Evolutionary conservation across 2,329 filamentous ascomycete genomes (phyloP), one percentile per base, ranked within the genome.

Genomic region (Neoscytalidium dimidiatum): DNA sequence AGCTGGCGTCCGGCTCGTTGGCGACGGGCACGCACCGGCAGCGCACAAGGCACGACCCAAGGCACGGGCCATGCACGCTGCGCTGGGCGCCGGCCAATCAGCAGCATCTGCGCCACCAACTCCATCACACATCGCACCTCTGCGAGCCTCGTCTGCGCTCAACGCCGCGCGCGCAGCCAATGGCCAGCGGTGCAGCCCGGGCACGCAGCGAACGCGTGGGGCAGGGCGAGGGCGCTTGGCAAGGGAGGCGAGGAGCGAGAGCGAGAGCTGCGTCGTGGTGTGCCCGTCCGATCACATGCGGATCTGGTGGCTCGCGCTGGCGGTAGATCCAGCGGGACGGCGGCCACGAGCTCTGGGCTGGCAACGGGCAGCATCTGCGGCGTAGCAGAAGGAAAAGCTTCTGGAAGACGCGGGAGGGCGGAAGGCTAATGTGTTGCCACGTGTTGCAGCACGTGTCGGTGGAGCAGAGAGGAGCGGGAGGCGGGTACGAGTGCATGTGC

Each of bases 371-470:
- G 48, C 26, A 19, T 35, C 38, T 52, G 49, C 49, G 56, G 56
- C 38, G 41, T 26, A 29, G 56, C 13, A 41, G 3, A 11, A 41
- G 38, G n/a, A 29, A 43, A 46, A 35, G 56, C 56, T 60, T 60
- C 56, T 60, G 56, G 56, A 60, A 60, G 56, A 33, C 56, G 56
- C 56, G 56, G 56, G 56, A 60, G 43, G 56, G 53, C 38, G 56
- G 56, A 60, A 60, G 56, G 56, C 56, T 60, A 46, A 48, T 21
- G 31, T n/a, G 29, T 43, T 38, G 51, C 53, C 53, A 58, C 53
- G 53, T 58, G 53, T 58, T 43, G 23, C 33, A 17, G 19, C 53
- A 58, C 53, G 53, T 58, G 53, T 58, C 26, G 23, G 56, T 60
- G 56, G 56, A 60, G 56, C 38, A 43, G 53, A 56, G 51, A 35